A percentile compares a stretch with the other conserved stretches of the same genome.
phyloP scores from a whole-genome alignment of 768 basidiomycete genomes.

The Suillus subaureus region DNA sequence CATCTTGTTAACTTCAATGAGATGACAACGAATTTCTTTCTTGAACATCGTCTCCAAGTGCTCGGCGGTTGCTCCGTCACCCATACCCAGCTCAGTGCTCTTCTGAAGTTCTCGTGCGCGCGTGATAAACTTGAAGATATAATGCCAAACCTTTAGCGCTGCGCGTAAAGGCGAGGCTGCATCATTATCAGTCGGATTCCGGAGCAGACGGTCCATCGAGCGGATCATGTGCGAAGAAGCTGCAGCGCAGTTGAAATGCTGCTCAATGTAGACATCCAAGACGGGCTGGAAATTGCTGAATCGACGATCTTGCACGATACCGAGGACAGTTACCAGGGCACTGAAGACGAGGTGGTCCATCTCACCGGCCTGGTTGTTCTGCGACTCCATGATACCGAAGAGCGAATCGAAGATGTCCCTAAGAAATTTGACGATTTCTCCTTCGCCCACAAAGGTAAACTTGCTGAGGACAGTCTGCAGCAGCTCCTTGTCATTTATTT shows the following conservation, averaged over 20 bases:
- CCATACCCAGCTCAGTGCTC: conserved; percentile 74
- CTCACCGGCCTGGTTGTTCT: conserved; percentile 71
- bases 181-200: conserved; percentile 69
- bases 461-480: conserved; percentile 75
- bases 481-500: conserved; percentile 59
- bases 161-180: conserved; percentile 80
- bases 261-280: conserved; percentile 89
- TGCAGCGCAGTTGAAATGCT: conserved; percentile 80
- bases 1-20: conserved; percentile 83
- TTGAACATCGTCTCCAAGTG: conserved; percentile 87
- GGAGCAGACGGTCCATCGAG: conserved; percentile 83
- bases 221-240: conserved; percentile 85
- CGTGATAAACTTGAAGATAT: conserved; percentile 93
- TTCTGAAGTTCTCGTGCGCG: conserved; percentile 90
- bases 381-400: conserved; percentile 83
- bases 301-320: conserved; percentile 90
- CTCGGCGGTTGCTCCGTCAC: conserved; percentile 80
- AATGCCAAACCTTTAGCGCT: conserved; percentile 95
- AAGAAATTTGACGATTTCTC: conserved; percentile 92
- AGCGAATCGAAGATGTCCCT: conserved; percentile 91
- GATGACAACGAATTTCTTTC: conserved; percentile 75
- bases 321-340: conserved; percentile 87
- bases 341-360: conserved; percentile 89
- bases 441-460: conserved; percentile 92
- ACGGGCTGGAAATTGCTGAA: conserved; percentile 96